Evolutionary conservation across 768 basidiomycete genomes (phyloP).

Genomic region (Hebeloma cylindrosporum): DNA sequence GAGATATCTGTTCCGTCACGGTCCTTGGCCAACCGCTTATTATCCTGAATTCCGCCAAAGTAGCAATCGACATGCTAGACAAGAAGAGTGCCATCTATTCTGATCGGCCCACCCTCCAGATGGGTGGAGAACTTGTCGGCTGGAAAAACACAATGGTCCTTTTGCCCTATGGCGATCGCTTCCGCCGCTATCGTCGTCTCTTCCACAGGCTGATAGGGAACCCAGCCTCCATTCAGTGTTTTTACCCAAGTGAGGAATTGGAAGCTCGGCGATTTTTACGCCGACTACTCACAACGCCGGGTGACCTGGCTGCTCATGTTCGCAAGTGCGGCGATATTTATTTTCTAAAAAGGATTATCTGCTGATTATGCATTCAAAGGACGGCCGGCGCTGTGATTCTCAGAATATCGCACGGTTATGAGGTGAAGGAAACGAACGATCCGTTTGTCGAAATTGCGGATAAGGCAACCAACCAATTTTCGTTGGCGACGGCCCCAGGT

Average conservation of each 20-base stretch:
- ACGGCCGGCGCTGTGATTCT: constrained; percentile 54
- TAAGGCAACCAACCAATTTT: constrained; percentile 53
- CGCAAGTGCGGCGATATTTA: constrained; percentile 39
- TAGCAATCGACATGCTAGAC: constrained; percentile 59
- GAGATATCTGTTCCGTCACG: constrained; percentile 60
- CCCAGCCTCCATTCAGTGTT: constrained; percentile 40
- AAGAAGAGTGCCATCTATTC: constrained; percentile 68
- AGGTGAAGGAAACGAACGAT: constrained; percentile 49
- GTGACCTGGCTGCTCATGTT: constrained; percentile 44
- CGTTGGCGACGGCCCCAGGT: constrained; percentile 51
- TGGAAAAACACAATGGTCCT: constrained; percentile 59
- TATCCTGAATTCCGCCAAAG: constrained; percentile 51
- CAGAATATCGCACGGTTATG: constrained; percentile 54
- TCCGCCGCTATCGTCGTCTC: constrained; percentile 51
- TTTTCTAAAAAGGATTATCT: not conserved
- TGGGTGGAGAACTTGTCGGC: constrained; percentile 56
- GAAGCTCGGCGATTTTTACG: constrained; percentile 51
- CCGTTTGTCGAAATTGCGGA: constrained; percentile 55
- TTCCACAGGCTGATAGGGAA: constrained; percentile 54
- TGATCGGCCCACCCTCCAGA: constrained; percentile 57
- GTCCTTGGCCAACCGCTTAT: constrained; percentile 61
- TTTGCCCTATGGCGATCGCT: constrained; percentile 57
- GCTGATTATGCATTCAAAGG: constrained; percentile 27
- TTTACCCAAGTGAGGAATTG: constrained; percentile 42
- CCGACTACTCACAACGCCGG: constrained; percentile 47